Evolutionary conservation across 441 rosid genomes (phyloP).

Genomic region (Sinapis alba): DNA sequence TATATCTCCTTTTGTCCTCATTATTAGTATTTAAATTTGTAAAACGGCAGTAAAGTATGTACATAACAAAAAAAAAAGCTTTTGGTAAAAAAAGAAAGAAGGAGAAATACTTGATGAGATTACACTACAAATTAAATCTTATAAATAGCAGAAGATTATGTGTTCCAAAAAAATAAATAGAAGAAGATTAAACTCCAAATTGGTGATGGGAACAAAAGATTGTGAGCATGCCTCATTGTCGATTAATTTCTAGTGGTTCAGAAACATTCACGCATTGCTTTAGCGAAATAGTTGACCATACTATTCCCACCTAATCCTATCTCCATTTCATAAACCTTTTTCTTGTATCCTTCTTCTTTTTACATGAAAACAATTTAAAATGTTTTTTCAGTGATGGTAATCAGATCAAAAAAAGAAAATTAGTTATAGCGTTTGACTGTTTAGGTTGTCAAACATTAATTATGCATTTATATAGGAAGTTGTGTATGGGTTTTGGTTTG

Average conservation of each 20-base stretch:
- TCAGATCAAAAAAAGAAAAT: neutral
- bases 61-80: too few species aligned
- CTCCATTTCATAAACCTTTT: conserved; percentile 18
- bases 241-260: conserved; percentile 23
- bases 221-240: conserved; percentile 23
- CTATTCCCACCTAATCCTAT: conserved; percentile 33
- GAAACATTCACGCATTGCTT: conserved; percentile 31
- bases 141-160: too few species aligned
- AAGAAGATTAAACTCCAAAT: too few species aligned
- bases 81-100: too few species aligned
- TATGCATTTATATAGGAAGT: neutral
- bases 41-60: too few species aligned
- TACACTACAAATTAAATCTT: too few species aligned
- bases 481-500: neutral
- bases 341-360: conserved; percentile 15
- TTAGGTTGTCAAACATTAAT: neutral
- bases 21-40: too few species aligned
- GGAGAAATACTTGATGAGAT: too few species aligned
- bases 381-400: conserved; percentile 8
- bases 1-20: too few species aligned
- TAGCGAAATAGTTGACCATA: conserved; percentile 29
- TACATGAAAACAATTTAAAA: neutral
- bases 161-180: too few species aligned
- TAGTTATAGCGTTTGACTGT: neutral
- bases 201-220: conserved; percentile 33